Evolutionary conservation across 805 yeast genomes (phyloP).

Genomic region (Saturnispora serradocipensis): DNA sequence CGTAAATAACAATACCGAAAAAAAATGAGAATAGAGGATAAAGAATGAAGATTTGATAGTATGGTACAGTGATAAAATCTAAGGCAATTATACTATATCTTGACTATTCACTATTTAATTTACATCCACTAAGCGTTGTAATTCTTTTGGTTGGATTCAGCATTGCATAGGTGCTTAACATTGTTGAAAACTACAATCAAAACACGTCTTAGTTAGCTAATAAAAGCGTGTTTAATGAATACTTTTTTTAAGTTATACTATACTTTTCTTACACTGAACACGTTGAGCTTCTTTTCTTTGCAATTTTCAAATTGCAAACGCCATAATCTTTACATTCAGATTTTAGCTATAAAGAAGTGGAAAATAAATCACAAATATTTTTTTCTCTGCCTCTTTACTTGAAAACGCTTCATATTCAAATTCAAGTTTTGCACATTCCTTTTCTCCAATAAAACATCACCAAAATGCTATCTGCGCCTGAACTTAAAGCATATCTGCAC

Average conservation of each 20-base stretch:
- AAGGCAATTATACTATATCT: no score
- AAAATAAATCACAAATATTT: not conserved
- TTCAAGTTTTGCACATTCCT: not conserved
- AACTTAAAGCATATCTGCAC: slow-evolving; percentile 6
- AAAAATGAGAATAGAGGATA: not conserved
- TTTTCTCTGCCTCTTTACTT: not conserved
- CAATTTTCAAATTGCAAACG: not conserved
- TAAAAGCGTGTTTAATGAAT: not conserved
- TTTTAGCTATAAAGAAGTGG: not conserved
- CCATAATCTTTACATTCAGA: not conserved
- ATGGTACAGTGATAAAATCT: no score
- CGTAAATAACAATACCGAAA: not conserved
- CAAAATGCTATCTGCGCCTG: slow-evolving; percentile 6
- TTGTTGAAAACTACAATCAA: no score
- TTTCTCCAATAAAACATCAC: not conserved
- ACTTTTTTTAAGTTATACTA: not conserved
- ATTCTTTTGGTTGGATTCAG: not conserved
- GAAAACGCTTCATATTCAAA: not conserved
- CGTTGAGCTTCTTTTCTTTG: not conserved
- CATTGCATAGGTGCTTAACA: not conserved
- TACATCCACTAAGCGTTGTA: no score
- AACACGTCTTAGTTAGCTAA: no score
- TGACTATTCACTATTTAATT: no score
- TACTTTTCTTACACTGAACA: not conserved
- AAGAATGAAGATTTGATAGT: not conserved